These are phyloP conservation scores for Aureobasidium mangrovei DNA, from an alignment of 2,329 filamentous ascomycete species.

Conservation along the genomic window DNA sequence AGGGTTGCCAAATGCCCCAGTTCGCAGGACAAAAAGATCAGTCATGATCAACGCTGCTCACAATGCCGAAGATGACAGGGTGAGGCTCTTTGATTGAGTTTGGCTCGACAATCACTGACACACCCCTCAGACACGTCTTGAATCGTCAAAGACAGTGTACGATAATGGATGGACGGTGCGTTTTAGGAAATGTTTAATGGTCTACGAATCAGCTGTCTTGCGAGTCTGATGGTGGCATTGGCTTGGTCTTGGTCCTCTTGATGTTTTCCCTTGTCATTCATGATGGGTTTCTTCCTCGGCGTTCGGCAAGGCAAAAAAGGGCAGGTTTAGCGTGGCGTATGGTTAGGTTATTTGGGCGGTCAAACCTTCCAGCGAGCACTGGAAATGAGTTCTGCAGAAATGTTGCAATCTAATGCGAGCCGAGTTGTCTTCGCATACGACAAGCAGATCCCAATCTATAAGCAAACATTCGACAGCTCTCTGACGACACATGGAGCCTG, in stretches of 20 bases:
- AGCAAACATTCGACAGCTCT: constrained; percentile 1
- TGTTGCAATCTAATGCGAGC: not conserved
- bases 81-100: not conserved
- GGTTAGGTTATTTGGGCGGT: constrained; percentile 3
- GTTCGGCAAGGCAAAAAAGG: constrained; percentile 9
- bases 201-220: constrained; percentile 1
- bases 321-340: constrained; percentile 12
- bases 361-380: not conserved
- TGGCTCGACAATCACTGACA: not conserved
- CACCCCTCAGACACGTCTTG: not conserved
- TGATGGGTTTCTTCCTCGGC: constrained; percentile 6
- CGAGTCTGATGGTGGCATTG: not conserved
- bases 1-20: constrained; percentile 34
- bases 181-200: constrained; percentile 11
- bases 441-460: not conserved
- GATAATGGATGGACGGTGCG: not conserved
- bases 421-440: not conserved
- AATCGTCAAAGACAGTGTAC: not conserved
- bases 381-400: not conserved
- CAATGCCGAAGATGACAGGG: constrained; percentile 35
- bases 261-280: not conserved
- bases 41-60: constrained; percentile 41
- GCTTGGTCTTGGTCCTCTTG: not conserved
- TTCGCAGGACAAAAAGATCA: constrained; percentile 36
- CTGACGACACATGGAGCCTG: not conserved